These are phyloP conservation scores for Cladosporium cucumerinum DNA, from an alignment of 2,329 filamentous ascomycete species.

Conservation along the genomic window DNA sequence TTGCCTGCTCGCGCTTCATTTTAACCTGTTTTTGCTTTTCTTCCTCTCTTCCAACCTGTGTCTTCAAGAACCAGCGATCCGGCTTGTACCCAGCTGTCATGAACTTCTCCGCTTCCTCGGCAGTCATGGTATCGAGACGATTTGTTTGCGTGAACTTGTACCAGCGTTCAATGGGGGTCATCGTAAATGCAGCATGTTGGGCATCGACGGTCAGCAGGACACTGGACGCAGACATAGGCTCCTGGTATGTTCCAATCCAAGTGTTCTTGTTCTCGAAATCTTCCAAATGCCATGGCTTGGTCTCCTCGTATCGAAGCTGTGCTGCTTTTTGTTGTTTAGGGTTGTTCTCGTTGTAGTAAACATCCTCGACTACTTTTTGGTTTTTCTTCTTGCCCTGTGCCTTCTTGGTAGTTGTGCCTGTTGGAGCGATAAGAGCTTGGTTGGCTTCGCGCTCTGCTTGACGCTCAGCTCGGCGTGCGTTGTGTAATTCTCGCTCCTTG, in stretches of 20 bases:
- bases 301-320: slow-evolving; percentile 80
- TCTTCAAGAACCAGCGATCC: slow-evolving; percentile 75
- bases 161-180: slow-evolving; percentile 93
- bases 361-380: slow-evolving; percentile 79
- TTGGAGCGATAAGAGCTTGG: slow-evolving; percentile 87
- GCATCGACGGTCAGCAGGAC: slow-evolving; percentile 70
- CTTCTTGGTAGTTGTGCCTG: slow-evolving; percentile 62
- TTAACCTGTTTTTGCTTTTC: slow-evolving; percentile 22
- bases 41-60: slow-evolving; percentile 46
- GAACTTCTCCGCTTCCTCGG: slow-evolving; percentile 80
- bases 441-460: slow-evolving; percentile 84
- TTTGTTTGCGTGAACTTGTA: slow-evolving; percentile 77
- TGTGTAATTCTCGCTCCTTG: slow-evolving; percentile 58
- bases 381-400: slow-evolving; percentile 55
- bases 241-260: slow-evolving; percentile 89
- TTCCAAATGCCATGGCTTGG: slow-evolving; percentile 92
- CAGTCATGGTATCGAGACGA: slow-evolving; percentile 60
- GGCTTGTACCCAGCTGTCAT: slow-evolving; percentile 76
- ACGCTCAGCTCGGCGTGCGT: slow-evolving; percentile 66
- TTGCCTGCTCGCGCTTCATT: slow-evolving; percentile 46
- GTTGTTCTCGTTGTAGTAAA: slow-evolving; percentile 75
- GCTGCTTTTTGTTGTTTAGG: slow-evolving; percentile 66
- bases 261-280: slow-evolving; percentile 94
- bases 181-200: slow-evolving; percentile 62
- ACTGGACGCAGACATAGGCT: slow-evolving; percentile 75